A percentile compares a stretch with the other conserved stretches of the same genome.
Conservation (phyloP, 192 early-diverging fungal genomes). For the Umbelopsis isabellina region DNA sequence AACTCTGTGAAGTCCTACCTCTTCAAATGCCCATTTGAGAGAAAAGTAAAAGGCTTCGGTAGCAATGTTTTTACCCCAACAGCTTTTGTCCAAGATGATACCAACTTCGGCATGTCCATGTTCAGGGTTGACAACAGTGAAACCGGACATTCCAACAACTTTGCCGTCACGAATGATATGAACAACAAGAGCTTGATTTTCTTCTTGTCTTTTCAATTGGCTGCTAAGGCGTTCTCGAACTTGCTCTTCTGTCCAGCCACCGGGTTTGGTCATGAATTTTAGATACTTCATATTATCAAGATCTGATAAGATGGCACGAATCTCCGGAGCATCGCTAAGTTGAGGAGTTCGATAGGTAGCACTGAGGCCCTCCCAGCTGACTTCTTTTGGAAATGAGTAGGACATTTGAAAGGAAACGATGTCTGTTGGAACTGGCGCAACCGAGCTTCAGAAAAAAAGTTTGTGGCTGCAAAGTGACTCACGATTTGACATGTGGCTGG, state of each 20-base stretch:
- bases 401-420: neutral
- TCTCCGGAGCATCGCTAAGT: neutral
- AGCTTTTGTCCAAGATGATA: slow-evolving; percentile 19
- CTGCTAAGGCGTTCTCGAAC: neutral
- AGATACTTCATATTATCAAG: slow-evolving; percentile 4
- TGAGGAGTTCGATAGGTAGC: slow-evolving; percentile 6
- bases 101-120: slow-evolving; percentile 16
- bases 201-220: neutral
- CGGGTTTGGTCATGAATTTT: slow-evolving; percentile 13
- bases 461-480: too few species aligned
- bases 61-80: slow-evolving; percentile 11
- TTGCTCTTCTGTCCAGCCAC: slow-evolving; percentile 11
- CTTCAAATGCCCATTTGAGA: slow-evolving; percentile 23
- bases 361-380: neutral
- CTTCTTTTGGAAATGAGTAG: neutral
- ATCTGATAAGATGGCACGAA: neutral
- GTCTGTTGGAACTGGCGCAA: too few species aligned
- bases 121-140: slow-evolving; percentile 4
- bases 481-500: too few species aligned
- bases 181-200: neutral
- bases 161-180: slow-evolving; percentile 3
- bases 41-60: slow-evolving; percentile 23
- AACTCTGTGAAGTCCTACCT: slow-evolving; percentile 22
- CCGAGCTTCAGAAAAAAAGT: too few species aligned
- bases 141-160: slow-evolving; percentile 14